These are phyloP conservation scores for Sugiyamaella pinicola DNA, from an alignment of 1,139 yeast genomes.

Conservation along the genomic window DNA sequence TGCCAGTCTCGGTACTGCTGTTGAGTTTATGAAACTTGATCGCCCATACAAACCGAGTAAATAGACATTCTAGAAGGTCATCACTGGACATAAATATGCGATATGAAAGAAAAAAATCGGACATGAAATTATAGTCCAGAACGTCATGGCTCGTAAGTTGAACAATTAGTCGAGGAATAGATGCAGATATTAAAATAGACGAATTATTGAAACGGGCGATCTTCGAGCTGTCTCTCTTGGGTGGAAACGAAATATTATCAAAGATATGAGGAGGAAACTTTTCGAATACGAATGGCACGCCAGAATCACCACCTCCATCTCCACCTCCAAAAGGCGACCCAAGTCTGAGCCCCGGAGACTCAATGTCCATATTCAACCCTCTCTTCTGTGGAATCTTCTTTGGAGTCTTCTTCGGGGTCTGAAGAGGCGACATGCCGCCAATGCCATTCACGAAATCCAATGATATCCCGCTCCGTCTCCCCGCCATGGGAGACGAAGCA, in stretches of 20 bases:
- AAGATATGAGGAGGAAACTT: constrained; percentile 23
- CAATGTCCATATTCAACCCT: background rate
- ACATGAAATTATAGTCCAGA: constrained; percentile 73
- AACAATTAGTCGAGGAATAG: constrained; percentile 50
- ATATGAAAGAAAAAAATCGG: constrained; percentile 85
- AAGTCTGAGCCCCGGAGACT: no score
- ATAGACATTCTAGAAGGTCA: constrained; percentile 60
- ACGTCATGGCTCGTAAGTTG: constrained; percentile 78
- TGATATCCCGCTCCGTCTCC: background rate
- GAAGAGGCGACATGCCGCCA: constrained; percentile 9
- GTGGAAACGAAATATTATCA: constrained; percentile 26
- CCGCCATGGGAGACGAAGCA: constrained; percentile 10
- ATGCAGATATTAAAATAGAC: constrained; percentile 21
- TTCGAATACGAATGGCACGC: constrained; percentile 19
- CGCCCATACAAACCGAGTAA: constrained; percentile 75
- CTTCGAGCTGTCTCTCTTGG: constrained; percentile 22
- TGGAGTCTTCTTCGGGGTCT: constrained; percentile 8
- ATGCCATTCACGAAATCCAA: background rate
- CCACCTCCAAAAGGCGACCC: constrained; percentile 4
- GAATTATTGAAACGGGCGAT: constrained; percentile 19
- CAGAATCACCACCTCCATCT: background rate
- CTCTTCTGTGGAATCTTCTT: background rate
- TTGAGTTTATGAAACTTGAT: constrained; percentile 40
- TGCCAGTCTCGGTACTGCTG: constrained; percentile 50
- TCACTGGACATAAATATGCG: constrained; percentile 65